A percentile compares a stretch with the other conserved stretches of the same genome.
Conservation (phyloP, 2,329 filamentous ascomycete genomes). For the Colletotrichum abscissum region DNA sequence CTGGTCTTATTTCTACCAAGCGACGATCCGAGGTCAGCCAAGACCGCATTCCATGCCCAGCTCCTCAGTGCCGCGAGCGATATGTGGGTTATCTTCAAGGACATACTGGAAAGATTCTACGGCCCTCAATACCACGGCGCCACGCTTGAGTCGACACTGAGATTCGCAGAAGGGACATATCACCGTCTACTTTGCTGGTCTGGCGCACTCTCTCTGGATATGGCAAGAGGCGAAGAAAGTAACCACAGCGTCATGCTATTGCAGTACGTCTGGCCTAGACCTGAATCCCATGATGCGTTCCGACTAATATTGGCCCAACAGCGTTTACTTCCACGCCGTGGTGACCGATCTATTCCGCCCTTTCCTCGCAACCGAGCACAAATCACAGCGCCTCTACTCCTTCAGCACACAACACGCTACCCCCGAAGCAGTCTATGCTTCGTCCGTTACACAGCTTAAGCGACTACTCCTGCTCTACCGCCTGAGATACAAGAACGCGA, state of each 20-base stretch:
- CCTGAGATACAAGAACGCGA: not conserved
- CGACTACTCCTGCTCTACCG: conserved; percentile 11
- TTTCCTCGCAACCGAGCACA: not conserved
- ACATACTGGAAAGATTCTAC: not conserved
- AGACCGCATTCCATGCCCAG: not conserved
- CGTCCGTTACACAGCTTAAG: conserved; percentile 17
- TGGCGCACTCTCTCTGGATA: not conserved
- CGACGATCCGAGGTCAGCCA: not conserved
- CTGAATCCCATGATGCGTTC: too few species aligned
- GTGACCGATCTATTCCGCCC: conserved; percentile 21
- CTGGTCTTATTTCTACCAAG: not conserved
- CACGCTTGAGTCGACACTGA: not conserved
- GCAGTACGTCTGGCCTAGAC: conserved; percentile 4
- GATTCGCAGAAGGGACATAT: conserved; percentile 7
- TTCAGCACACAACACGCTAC: conserved; percentile 1
- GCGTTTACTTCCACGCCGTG: conserved; percentile 21
- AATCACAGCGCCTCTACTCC: not conserved
- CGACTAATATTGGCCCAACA: not conserved
- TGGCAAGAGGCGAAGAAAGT: not conserved
- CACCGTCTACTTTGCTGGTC: conserved; percentile 11
- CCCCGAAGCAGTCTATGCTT: conserved; percentile 7
- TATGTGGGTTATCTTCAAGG: conserved; percentile 8
- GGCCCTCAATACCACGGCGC: too few species aligned
- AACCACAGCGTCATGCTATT: conserved; percentile 12
- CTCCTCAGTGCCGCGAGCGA: conserved; percentile 6